Evolutionary conservation across 2,329 filamentous ascomycete species (phyloP).

Genomic region (Rhynchosporium secalis): DNA sequence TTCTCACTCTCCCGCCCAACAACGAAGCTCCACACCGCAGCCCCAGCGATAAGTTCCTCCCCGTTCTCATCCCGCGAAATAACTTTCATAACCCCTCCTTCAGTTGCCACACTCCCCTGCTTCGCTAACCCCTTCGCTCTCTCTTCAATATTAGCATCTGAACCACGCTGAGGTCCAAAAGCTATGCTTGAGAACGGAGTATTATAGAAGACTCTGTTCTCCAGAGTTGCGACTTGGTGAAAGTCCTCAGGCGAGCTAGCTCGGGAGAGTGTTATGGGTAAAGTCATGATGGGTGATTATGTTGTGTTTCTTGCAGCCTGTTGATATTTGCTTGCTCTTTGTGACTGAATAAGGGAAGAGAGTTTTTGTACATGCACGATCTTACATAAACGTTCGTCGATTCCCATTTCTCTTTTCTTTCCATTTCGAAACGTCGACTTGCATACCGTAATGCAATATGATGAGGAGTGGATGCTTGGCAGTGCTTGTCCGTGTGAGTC

Average conservation of each 20-base stretch:
- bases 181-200: conserved; percentile 23
- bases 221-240: conserved; percentile 20
- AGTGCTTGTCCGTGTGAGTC: conserved; percentile 14
- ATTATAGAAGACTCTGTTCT: conserved; percentile 21
- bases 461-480: no score
- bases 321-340: neutral
- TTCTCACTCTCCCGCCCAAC: conserved; percentile 12
- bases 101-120: neutral
- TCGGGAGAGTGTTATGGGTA: conserved; percentile 7
- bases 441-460: no score
- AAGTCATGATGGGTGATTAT: neutral
- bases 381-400: no score
- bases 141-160: neutral
- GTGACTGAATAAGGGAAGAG: no score
- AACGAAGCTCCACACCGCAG: conserved; percentile 26
- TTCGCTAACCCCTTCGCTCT: conserved; percentile 16
- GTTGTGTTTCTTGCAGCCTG: neutral
- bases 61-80: conserved; percentile 5
- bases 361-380: no score
- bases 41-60: conserved; percentile 25
- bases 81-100: conserved; percentile 24
- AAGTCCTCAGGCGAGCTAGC: conserved; percentile 12
- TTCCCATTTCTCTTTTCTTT: no score
- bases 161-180: conserved; percentile 18
- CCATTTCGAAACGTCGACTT: no score